A percentile compares a stretch with the other conserved stretches of the same genome.
Conservation (phyloP, 768 basidiomycete species). For the Boletus fagicola region DNA sequence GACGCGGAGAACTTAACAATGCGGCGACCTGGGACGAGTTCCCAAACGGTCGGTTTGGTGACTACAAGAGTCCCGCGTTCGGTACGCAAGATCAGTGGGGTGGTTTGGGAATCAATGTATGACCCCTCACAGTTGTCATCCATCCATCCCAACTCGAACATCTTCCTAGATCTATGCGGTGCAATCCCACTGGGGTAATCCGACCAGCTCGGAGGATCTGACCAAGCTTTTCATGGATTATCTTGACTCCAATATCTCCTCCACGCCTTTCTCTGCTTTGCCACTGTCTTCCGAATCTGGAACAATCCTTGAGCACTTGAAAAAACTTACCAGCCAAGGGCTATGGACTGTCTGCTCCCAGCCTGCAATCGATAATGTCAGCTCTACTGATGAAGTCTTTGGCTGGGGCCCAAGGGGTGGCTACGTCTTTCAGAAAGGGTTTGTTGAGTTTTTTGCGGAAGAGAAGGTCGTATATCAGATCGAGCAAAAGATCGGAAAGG, state of each 20-base stretch:
- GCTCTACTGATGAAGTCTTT: slow-evolving; percentile 71
- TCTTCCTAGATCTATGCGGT: slow-evolving; percentile 54
- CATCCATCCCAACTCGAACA: not conserved
- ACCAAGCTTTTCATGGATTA: slow-evolving; percentile 78
- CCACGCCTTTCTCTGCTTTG: slow-evolving; percentile 86
- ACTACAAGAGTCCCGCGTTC: slow-evolving; percentile 95
- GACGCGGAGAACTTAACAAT: slow-evolving; percentile 72
- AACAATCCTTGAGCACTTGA: slow-evolving; percentile 74
- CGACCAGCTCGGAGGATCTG: slow-evolving; percentile 58
- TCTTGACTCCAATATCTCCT: slow-evolving; percentile 66
- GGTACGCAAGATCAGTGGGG: slow-evolving; percentile 81
- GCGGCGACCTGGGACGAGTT: slow-evolving; percentile 92
- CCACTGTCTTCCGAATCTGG: slow-evolving; percentile 81
- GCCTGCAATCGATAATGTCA: slow-evolving; percentile 82
- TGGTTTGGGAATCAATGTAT: slow-evolving; percentile 58
- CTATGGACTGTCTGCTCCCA: slow-evolving; percentile 99
- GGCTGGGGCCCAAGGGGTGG: slow-evolving; percentile 95
- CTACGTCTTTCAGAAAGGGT: slow-evolving; percentile 96
- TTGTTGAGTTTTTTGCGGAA: slow-evolving; percentile 93
- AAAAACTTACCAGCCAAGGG: slow-evolving; percentile 69
- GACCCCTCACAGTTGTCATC: slow-evolving; percentile 10
- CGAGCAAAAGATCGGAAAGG: slow-evolving; percentile 52
- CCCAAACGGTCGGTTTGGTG: slow-evolving; percentile 97
- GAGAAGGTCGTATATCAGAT: slow-evolving; percentile 54
- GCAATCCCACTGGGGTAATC: slow-evolving; percentile 74